phyloP scores from a whole-genome alignment of 805 yeast genomes.

The Tetrapisispora arboricola region DNA sequence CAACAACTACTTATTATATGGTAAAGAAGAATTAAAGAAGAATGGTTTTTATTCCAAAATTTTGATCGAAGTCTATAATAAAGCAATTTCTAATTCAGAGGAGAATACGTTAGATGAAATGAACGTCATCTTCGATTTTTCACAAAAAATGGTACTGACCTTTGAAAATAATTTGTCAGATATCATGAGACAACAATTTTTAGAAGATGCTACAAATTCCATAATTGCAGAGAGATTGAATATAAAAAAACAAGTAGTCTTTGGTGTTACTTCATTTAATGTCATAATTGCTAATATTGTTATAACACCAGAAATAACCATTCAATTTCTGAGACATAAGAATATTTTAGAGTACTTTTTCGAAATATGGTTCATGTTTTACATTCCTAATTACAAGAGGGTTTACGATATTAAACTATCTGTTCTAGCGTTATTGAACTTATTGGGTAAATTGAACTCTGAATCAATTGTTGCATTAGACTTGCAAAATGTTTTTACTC shows the following conservation, averaged over 20 bases:
- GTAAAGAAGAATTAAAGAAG: slow-evolving; percentile 38
- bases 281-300: slow-evolving; percentile 55
- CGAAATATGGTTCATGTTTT: slow-evolving; percentile 28
- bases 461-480: slow-evolving; percentile 25
- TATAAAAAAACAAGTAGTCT: slow-evolving; percentile 21
- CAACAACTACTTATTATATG: slow-evolving; percentile 62
- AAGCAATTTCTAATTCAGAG: slow-evolving; percentile 30
- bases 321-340: slow-evolving; percentile 39
- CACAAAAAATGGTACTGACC: slow-evolving; percentile 52
- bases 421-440: slow-evolving; percentile 51
- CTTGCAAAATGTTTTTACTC: slow-evolving; percentile 32
- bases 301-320: slow-evolving; percentile 45
- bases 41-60: slow-evolving; percentile 40
- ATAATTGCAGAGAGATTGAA: slow-evolving; percentile 17
- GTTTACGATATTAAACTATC: slow-evolving; percentile 78
- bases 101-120: slow-evolving; percentile 50
- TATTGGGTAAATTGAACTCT: slow-evolving; percentile 26
- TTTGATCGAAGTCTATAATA: slow-evolving; percentile 40
- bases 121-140: slow-evolving; percentile 48
- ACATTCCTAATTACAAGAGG: slow-evolving; percentile 44
- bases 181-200: slow-evolving; percentile 36
- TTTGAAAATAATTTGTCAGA: slow-evolving; percentile 38
- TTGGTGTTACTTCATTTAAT: slow-evolving; percentile 34
- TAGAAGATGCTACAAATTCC: slow-evolving; percentile 35
- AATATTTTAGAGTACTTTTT: slow-evolving; percentile 39